Conservation (phyloP, 768 basidiomycete species). For the Leucosporidium yakuticum region DNA sequence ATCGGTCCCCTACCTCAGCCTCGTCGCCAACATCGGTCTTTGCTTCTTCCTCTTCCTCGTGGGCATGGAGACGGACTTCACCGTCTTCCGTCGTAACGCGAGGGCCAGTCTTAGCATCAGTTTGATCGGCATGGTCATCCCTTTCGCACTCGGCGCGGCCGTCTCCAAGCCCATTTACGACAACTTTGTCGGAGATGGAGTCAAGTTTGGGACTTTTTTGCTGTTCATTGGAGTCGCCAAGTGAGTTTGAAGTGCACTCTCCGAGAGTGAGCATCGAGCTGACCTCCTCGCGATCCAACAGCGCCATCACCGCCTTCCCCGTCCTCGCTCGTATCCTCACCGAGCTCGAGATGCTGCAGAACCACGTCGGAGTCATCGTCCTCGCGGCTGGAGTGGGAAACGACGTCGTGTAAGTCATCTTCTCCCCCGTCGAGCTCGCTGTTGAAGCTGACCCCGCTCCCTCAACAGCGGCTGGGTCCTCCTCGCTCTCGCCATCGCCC, state of each 20-base stretch:
- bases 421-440: background rate
- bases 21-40: constrained; percentile 44
- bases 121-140: constrained; percentile 62
- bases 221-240: constrained; percentile 81
- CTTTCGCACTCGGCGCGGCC: constrained; percentile 74
- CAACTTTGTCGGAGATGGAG: constrained; percentile 49
- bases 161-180: constrained; percentile 68
- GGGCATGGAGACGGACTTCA: constrained; percentile 74
- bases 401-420: background rate
- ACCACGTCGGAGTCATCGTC: constrained; percentile 70
- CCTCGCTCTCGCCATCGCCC: constrained; percentile 72
- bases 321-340: constrained; percentile 60
- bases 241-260: constrained; percentile 34
- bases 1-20: constrained; percentile 59
- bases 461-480: constrained; percentile 63
- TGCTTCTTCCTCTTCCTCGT: constrained; percentile 41
- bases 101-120: constrained; percentile 57
- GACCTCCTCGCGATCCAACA: background rate
- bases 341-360: constrained; percentile 73
- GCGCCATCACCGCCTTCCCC: constrained; percentile 58
- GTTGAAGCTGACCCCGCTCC: background rate
- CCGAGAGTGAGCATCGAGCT: background rate
- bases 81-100: constrained; percentile 62
- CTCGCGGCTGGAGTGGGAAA: constrained; percentile 71
- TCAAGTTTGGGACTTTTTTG: constrained; percentile 70